Evolutionary conservation across 2,329 filamentous ascomycete species (phyloP).

Genomic region (Aspergillus spinulosporus): DNA sequence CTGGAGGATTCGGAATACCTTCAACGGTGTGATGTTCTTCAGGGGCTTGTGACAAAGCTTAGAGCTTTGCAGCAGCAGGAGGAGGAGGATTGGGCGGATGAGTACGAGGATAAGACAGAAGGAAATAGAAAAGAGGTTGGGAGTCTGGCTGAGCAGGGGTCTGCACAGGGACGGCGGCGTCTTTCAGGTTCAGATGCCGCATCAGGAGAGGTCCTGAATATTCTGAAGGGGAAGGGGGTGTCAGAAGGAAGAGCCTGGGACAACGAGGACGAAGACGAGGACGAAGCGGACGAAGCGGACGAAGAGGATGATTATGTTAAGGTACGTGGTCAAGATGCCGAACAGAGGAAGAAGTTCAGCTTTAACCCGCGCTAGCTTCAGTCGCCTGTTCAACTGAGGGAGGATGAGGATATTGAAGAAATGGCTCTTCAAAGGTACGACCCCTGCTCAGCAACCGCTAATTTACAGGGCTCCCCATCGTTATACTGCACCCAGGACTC

Average conservation of each 20-base stretch:
- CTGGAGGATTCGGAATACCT: not conserved
- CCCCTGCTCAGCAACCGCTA: not conserved
- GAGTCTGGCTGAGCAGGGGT: not conserved
- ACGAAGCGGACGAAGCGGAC: not conserved
- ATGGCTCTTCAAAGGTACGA: not conserved
- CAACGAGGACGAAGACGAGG: not conserved
- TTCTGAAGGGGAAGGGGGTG: not conserved
- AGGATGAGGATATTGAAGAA: not conserved
- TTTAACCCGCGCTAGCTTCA: not conserved
- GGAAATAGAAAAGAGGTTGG: not conserved
- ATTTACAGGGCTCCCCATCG: not conserved
- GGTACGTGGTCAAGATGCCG: not conserved
- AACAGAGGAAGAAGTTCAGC: not conserved
- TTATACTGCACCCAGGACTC: not conserved
- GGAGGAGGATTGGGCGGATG: not conserved
- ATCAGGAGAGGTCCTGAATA: not conserved
- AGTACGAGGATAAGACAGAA: not conserved
- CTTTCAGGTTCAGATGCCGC: not conserved
- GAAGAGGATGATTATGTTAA: not conserved
- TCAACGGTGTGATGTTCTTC: not conserved
- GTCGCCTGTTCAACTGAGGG: not conserved
- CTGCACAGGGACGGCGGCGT: not conserved
- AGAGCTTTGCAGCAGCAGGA: not conserved
- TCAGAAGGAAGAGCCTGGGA: not conserved
- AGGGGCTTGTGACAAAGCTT: not conserved